Evolutionary conservation across 495 filamentous ascomycete species (phyloP), one percentile per base, ranked within the genome.

Genomic region (Penicillium tannophilum): DNA sequence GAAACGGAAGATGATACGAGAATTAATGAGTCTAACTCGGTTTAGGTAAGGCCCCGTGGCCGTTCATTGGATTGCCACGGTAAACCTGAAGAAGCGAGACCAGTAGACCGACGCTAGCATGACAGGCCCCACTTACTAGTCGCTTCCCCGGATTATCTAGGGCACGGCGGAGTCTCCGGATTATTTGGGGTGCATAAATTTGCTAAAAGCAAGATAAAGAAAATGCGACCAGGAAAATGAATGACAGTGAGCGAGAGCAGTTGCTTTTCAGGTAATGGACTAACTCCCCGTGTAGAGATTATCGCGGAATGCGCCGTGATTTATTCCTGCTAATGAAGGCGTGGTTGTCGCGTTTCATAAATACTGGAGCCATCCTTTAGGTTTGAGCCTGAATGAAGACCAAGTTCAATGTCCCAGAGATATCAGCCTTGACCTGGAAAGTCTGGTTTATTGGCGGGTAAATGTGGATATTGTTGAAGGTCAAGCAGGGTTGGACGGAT

Each of bases 141-240:
- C 45, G 28, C 7, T 49, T 30, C 46, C 46, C 46, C 46, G 24
- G 46, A 49, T 49, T 49, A 0, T 49, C 10, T 49, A 31, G 10
- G 46, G 24, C 46, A 49, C 46, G 46, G 46, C 46, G 9, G 14
- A n/a, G 24, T 9, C 46, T 49, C 46, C 46, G 46, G 39, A 16
- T 5, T 41, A 9, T 36, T 36, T 2, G 28, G 6, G 28, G 28
- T 1, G 28, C 6, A 28, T 28, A 4, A 28, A 3, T 3, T 28
- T 4, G 6, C 28, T 2, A 28, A 28, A 23, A 23, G 20, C 0
- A 28, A 28, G 28, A 28, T 10, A 20, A 23, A 20, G 8, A 23
- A 23, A 19, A 7, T 45, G 5, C n/a, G 42, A 45, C 6, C 42
- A 36, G 9, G 9, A 12, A 36, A 10, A 36, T 8, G 33, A 12